These are phyloP conservation scores for Rhizophlyctis rosea DNA, from an alignment of 192 early-diverging fungal genomes.

Conservation along the genomic window DNA sequence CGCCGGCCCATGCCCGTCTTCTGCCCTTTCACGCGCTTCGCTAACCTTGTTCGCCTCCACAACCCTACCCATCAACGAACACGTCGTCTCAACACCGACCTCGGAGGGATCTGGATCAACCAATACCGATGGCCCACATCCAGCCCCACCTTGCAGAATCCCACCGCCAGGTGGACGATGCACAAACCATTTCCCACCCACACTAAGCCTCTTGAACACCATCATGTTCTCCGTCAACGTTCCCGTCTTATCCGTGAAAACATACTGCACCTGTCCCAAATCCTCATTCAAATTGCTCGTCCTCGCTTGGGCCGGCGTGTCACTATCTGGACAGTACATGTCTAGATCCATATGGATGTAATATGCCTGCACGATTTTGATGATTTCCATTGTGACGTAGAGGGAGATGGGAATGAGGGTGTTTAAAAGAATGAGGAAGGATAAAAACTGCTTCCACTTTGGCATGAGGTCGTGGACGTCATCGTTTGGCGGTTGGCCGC, in stretches of 20 bases:
- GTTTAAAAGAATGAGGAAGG: slow-evolving; percentile 65
- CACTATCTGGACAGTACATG: slow-evolving; percentile 72
- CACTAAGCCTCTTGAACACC: slow-evolving; percentile 56
- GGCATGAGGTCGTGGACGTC: no score
- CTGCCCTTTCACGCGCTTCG: no score
- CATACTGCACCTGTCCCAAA: slow-evolving; percentile 78
- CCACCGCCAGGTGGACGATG: neutral
- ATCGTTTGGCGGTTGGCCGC: no score
- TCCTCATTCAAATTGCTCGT: slow-evolving; percentile 84
- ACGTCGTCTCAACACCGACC: slow-evolving; percentile 25
- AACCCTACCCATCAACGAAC: no score
- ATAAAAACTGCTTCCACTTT: no score
- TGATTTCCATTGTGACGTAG: slow-evolving; percentile 82
- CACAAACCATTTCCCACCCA: slow-evolving; percentile 24
- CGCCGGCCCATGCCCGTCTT: no score
- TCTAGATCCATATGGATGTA: slow-evolving; percentile 76
- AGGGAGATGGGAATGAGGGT: slow-evolving; percentile 87
- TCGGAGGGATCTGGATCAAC: slow-evolving; percentile 1
- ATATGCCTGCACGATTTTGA: slow-evolving; percentile 70
- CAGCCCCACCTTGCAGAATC: slow-evolving; percentile 6
- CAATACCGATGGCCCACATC: neutral
- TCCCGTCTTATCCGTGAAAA: slow-evolving; percentile 89
- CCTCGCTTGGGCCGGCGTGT: slow-evolving; percentile 71
- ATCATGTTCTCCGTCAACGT: slow-evolving; percentile 86
- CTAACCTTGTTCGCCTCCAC: slow-evolving; percentile 43